phyloP scores from a whole-genome alignment of 257 asterid genomes.

The Striga asiatica region DNA sequence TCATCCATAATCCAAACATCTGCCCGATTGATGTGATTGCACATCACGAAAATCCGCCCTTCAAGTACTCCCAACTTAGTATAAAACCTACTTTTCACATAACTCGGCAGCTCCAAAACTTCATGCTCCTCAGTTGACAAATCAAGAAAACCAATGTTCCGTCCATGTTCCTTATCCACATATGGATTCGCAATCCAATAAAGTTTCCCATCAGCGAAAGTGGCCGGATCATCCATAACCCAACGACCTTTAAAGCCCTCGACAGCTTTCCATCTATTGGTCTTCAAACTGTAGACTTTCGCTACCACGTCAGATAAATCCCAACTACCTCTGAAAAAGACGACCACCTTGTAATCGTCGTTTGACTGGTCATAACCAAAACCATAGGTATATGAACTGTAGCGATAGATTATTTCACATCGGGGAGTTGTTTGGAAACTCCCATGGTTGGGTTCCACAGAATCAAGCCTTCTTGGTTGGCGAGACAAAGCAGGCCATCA shows the following conservation, averaged over 20 bases:
- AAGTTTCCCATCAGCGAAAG: not conserved
- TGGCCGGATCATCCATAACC: not conserved
- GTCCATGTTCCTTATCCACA: not conserved
- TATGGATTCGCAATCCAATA: not conserved
- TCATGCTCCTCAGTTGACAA: not conserved
- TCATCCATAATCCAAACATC: not conserved
- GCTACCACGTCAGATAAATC: slow-evolving; percentile 14
- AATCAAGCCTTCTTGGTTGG: slow-evolving; percentile 10
- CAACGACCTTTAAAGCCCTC: not conserved
- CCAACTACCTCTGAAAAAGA: slow-evolving; percentile 14
- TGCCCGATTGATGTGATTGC: not conserved
- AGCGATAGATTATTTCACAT: slow-evolving; percentile 9
- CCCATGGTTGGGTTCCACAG: slow-evolving; percentile 44
- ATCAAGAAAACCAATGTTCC: not conserved
- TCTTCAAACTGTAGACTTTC: slow-evolving; percentile 35
- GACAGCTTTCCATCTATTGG: slow-evolving; percentile 1
- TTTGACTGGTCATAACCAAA: slow-evolving; percentile 35
- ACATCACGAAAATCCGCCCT: not conserved
- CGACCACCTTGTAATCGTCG: slow-evolving; percentile 57
- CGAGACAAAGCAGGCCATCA: slow-evolving; percentile 43
- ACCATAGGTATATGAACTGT: slow-evolving; percentile 23
- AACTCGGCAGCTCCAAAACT: not conserved
- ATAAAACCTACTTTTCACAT: not conserved
- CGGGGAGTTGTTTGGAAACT: slow-evolving; percentile 29
- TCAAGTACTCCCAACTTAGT: not conserved